Conservation (phyloP, 2,329 filamentous ascomycete genomes). For the Aureobasidium melanogenum region DNA sequence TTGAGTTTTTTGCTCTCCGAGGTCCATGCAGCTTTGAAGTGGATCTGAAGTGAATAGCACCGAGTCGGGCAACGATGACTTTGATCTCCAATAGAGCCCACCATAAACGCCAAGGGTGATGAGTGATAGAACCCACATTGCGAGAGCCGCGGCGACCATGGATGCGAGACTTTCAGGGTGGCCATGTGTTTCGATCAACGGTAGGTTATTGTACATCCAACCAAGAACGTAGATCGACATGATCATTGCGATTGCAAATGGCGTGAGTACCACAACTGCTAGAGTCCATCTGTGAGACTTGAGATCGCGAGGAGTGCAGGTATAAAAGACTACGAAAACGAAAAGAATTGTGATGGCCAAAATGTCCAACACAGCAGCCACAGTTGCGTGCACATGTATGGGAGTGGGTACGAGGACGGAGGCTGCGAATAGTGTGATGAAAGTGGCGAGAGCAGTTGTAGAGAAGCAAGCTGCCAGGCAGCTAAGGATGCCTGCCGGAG, state of each 20-base stretch:
- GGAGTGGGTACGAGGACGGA: not conserved
- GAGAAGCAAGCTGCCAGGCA: slow-evolving; percentile 9
- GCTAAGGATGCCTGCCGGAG: slow-evolving; percentile 5
- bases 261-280: not conserved
- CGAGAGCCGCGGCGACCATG: slow-evolving; percentile 20
- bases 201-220: slow-evolving; percentile 13
- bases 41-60: not conserved
- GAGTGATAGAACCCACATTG: slow-evolving; percentile 20
- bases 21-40: not conserved
- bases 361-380: slow-evolving; percentile 17
- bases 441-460: not conserved
- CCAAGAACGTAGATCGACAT: slow-evolving; percentile 18
- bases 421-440: slow-evolving; percentile 13
- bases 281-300: not conserved
- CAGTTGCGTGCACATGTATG: slow-evolving; percentile 12
- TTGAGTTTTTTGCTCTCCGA: not conserved
- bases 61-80: slow-evolving; percentile 2
- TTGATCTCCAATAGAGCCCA: slow-evolving; percentile 18
- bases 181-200: not conserved
- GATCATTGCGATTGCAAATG: slow-evolving; percentile 15
- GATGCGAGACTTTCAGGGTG: not conserved
- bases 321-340: slow-evolving; percentile 10
- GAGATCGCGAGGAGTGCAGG: not conserved
- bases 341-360: slow-evolving; percentile 13
- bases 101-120: slow-evolving; percentile 20